These are phyloP conservation scores for Fusarium denticulatum DNA, from an alignment of 2,329 filamentous ascomycete species.

Conservation along the genomic window DNA sequence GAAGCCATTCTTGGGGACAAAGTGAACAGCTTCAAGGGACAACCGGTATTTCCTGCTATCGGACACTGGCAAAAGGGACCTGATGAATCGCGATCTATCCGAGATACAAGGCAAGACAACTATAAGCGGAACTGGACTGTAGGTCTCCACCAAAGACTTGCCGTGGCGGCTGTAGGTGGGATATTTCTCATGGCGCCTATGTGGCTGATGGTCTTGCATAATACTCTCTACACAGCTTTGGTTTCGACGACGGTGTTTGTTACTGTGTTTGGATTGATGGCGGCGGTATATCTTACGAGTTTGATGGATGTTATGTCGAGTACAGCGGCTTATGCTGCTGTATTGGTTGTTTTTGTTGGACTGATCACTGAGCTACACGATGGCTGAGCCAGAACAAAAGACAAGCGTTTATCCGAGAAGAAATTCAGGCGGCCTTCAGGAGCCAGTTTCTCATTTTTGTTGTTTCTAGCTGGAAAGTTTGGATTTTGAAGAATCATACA, in stretches of 20 bases:
- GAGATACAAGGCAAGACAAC: neutral
- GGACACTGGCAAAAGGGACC: neutral
- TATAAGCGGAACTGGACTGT: neutral
- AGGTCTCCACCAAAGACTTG: neutral
- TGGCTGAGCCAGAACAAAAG: neutral
- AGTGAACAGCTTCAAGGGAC: neutral
- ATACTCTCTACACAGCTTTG: neutral
- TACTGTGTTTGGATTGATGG: neutral
- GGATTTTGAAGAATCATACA: neutral
- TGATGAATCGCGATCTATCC: neutral
- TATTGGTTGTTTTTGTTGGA: neutral
- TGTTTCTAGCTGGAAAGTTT: too few relatives aligned
- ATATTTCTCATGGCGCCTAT: neutral
- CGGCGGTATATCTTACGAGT: neutral
- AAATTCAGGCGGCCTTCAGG: fast-evolving
- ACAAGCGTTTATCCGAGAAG: neutral
- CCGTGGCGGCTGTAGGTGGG: fast-evolving
- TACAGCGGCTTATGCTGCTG: constrained; percentile 1
- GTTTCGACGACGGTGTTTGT: neutral
- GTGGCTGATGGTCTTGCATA: constrained; percentile 7
- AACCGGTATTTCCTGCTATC: neutral
- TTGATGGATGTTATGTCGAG: neutral
- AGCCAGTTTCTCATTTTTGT: fast-evolving
- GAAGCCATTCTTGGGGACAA: neutral
- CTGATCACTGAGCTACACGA: neutral